Percentiles rank a stretch among this genome's conserved stretches.
These are phyloP conservation scores for Pythium graminicola DNA, from an alignment of 352 stramenopile genomes.

Conservation along the genomic window DNA sequence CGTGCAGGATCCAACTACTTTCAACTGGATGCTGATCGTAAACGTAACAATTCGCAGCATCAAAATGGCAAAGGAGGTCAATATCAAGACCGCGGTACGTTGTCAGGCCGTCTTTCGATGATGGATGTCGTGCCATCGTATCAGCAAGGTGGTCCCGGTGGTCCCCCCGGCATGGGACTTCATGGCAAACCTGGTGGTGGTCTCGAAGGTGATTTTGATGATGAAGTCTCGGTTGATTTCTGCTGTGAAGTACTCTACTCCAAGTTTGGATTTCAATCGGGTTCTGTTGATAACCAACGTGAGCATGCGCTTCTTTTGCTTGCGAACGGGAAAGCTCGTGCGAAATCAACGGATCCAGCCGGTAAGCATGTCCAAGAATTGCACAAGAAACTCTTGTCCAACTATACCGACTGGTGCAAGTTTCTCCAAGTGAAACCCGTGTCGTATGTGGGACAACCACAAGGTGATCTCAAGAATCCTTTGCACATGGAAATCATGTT, in stretches of 20 bases:
- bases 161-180: constrained; percentile 8
- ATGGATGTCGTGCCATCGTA: constrained; percentile 48
- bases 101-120: constrained; percentile 54
- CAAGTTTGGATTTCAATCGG: constrained; percentile 83
- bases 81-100: constrained; percentile 35
- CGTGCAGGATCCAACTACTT: constrained; percentile 82
- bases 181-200: neutral
- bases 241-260: constrained; percentile 70
- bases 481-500: constrained; percentile 75
- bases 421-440: constrained; percentile 81
- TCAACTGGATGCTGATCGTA: constrained; percentile 64
- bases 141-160: constrained; percentile 22
- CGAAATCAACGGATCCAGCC: constrained; percentile 33
- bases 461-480: constrained; percentile 29
- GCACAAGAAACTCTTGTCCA: constrained; percentile 86
- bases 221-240: constrained; percentile 73
- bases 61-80: constrained; percentile 33
- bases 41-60: constrained; percentile 64
- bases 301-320: constrained; percentile 77
- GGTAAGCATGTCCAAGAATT: constrained; percentile 59
- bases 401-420: constrained; percentile 93
- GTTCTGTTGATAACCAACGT: constrained; percentile 74
- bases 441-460: constrained; percentile 40
- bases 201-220: constrained; percentile 23
- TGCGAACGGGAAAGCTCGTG: constrained; percentile 66